Percentiles rank a stretch among this genome's conserved stretches.
Evolutionary conservation across 2,329 filamentous ascomycete genomes (phyloP).

Genomic region (Tolypocladium nubicola): DNA sequence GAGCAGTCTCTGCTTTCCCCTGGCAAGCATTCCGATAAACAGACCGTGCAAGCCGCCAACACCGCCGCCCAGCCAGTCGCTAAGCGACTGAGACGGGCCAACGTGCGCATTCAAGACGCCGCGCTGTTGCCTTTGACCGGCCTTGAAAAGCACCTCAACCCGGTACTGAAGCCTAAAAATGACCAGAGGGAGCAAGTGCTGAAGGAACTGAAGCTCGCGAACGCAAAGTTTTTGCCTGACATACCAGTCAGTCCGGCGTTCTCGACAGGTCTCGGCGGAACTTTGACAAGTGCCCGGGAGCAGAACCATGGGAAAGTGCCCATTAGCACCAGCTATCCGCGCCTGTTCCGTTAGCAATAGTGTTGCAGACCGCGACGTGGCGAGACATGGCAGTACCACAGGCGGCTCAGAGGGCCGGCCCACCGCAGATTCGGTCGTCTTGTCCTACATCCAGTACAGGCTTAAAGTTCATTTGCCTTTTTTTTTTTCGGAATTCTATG

Average conservation of each 20-base stretch:
- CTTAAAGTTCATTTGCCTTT: neutral
- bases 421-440: neutral
- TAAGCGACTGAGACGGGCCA: conserved; percentile 8
- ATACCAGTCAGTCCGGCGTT: neutral
- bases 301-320: neutral
- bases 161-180: conserved; percentile 1
- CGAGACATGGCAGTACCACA: too few species aligned
- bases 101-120: conserved; percentile 7
- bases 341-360: neutral
- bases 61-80: neutral
- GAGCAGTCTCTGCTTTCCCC: neutral
- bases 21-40: neutral
- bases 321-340: neutral
- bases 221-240: conserved; percentile 16
- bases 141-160: conserved; percentile 11
- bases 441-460: neutral
- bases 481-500: neutral
- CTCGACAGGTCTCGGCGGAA: neutral
- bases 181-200: conserved; percentile 15
- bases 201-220: conserved; percentile 14
- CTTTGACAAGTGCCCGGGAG: too few species aligned
- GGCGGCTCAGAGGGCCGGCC: too few species aligned
- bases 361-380: neutral
- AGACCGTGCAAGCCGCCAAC: neutral
- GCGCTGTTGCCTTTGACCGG: conserved; percentile 12